Evolutionary conservation across 805 yeast genomes (phyloP).

Genomic region (Candida tibetensis): DNA sequence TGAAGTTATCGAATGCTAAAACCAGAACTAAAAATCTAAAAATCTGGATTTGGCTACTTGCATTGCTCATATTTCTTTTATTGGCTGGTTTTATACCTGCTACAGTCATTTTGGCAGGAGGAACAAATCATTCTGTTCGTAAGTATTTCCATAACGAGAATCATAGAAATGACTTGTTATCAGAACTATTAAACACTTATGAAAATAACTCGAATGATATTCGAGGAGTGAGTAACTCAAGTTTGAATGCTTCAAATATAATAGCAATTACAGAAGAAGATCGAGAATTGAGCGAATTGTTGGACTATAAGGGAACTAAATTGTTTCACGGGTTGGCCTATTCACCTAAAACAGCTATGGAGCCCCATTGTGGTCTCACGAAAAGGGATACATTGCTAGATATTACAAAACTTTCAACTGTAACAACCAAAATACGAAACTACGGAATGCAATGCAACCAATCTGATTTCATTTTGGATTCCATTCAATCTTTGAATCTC

Average conservation of each 20-base stretch:
- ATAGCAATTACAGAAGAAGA: neutral
- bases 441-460: conserved; percentile 66
- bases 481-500: conserved; percentile 48
- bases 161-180: conserved; percentile 14
- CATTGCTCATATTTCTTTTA: no score
- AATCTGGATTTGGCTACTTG: no score
- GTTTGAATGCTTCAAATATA: neutral
- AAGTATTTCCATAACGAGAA: conserved; percentile 24
- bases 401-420: conserved; percentile 52
- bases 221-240: neutral
- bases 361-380: conserved; percentile 52
- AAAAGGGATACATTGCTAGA: conserved; percentile 53
- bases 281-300: neutral
- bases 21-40: no score
- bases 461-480: conserved; percentile 48
- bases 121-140: conserved; percentile 25
- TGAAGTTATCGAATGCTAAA: no score
- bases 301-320: neutral
- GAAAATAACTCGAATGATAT: neutral
- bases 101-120: conserved; percentile 15
- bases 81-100: conserved; percentile 18
- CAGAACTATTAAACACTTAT: conserved; percentile 5
- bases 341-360: conserved; percentile 52
- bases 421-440: conserved; percentile 56
- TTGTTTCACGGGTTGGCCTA: conserved; percentile 58